Evolutionary conservation across 257 asterid species (phyloP), one percentile per base, ranked within the genome.

Genomic region (Nyctanthes arbortristis): DNA sequence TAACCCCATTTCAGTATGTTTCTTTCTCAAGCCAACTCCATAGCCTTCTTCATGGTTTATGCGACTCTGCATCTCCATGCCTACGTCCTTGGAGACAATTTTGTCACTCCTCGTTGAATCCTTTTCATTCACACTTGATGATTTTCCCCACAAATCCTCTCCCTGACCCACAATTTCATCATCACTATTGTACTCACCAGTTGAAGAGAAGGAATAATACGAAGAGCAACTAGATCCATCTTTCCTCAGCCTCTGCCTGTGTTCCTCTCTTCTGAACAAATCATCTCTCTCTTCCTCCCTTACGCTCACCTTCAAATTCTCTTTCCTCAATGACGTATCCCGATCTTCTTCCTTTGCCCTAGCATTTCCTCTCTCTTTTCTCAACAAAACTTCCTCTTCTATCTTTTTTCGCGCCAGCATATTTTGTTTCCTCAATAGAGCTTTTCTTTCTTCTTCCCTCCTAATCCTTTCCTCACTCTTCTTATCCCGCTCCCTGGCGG

Each of bases 191-290:
- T 74, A 75, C 10, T 84, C 92, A 73, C 78, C 88, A 39, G 70
- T 71, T 11, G 98, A 92, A 69, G 90, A 79, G 62, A 84, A 39
- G 1, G 98, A 88, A 80, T 88, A 88, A 78, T 86, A 92, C 4
- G 96, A 92, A 6, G 98, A 88, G 75, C 94, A 83, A 78, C 84
- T 79, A 35, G 96, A 92, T 67, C 85, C 92, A 72, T 83, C 89
- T 83, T 73, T 86, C 79, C 86, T 89, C 76, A 75, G 57, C 76
- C 76, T 76, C 66, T 75, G 80, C 76, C 71, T 66, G 18, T 74
- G 84, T 64, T 85, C 81, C 63, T 77, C 84, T 68, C 74, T 75
- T 64, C 77, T 62, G 27, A 73, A 71, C 62, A 74, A 81, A 72
- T 47, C 35, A 33, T 56, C 65, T 49, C 25, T 58, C 43, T 57